These are phyloP conservation scores for Tarenaya hassleriana DNA, from an alignment of 345 rosid species.

Conservation along the genomic window DNA sequence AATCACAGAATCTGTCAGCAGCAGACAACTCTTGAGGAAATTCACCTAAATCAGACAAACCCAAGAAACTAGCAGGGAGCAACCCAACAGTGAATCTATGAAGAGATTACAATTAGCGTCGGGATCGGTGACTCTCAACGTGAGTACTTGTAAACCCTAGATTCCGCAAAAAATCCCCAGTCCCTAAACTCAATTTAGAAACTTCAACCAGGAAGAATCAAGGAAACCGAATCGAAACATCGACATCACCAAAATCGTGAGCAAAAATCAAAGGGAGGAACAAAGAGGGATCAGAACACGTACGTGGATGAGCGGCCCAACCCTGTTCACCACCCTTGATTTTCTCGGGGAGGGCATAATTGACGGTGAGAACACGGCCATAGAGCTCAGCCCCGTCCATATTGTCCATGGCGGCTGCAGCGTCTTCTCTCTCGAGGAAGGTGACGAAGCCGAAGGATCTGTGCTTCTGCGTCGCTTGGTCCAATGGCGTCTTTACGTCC, in stretches of 20 bases:
- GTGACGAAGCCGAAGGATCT: conserved; percentile 97
- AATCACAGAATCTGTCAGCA: too few species aligned
- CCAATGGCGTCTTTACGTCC: conserved; percentile 92
- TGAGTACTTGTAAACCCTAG: conserved; percentile 4
- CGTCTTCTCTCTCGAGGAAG: conserved; percentile 83
- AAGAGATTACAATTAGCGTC: too few species aligned
- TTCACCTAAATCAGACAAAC: too few species aligned
- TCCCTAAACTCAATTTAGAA: too few species aligned
- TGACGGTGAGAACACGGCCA: conserved; percentile 97
- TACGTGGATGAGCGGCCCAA: conserved; percentile 99
- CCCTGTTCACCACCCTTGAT: conserved; percentile 99
- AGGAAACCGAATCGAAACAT: neutral
- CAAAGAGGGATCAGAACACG: conserved; percentile 18
- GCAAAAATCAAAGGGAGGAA: neutral
- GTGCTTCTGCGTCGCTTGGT: conserved; percentile 97
- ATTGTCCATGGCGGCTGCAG: conserved; percentile 90
- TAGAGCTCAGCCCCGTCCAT: conserved; percentile 98
- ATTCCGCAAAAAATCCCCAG: neutral
- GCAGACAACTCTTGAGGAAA: too few species aligned
- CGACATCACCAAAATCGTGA: neutral
- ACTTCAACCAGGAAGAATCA: conserved; percentile 9
- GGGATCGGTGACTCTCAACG: neutral
- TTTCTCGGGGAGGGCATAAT: conserved; percentile 89
- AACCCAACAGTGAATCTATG: too few species aligned
- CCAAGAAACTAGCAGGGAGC: too few species aligned